These are phyloP conservation scores for Hypoxylon subgilvum DNA, from an alignment of 495 filamentous ascomycete genomes.

Conservation along the genomic window DNA sequence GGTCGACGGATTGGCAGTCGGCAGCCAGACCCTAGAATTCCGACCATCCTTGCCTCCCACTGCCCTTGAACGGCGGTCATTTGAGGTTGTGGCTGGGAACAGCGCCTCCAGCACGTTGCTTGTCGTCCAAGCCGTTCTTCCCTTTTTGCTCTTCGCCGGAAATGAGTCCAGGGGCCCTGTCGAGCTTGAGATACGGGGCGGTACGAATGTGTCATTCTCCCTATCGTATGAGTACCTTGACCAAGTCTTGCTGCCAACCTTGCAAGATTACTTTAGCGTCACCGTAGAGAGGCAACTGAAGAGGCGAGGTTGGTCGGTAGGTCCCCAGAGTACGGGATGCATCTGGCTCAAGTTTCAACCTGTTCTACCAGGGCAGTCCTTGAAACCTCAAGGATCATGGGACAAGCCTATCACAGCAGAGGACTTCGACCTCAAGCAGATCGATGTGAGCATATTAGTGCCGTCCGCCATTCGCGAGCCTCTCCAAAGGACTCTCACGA, in stretches of 20 bases:
- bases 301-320: constrained; percentile 71
- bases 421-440: constrained; percentile 53
- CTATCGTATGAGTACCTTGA: constrained; percentile 77
- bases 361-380: constrained; percentile 46
- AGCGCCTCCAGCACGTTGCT: constrained; percentile 63
- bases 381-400: constrained; percentile 56
- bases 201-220: constrained; percentile 76
- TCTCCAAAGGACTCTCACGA: constrained; percentile 46
- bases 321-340: constrained; percentile 61
- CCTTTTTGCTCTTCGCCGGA: constrained; percentile 70
- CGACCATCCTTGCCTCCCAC: constrained; percentile 50
- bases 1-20: constrained; percentile 60
- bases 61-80: constrained; percentile 43
- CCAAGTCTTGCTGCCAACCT: constrained; percentile 75
- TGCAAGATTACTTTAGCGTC: constrained; percentile 68
- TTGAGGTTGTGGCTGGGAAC: constrained; percentile 52
- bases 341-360: constrained; percentile 65
- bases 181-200: constrained; percentile 70
- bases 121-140: constrained; percentile 83
- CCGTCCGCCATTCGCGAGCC: constrained; percentile 52
- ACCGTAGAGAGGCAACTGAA: constrained; percentile 61
- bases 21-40: constrained; percentile 61
- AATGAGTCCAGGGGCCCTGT: constrained; percentile 50
- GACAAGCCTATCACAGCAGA: constrained; percentile 15
- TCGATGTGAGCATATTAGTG: constrained; percentile 66